These are phyloP conservation scores for Pseudoturritis turrita DNA, from an alignment of 345 rosid species.

Conservation along the genomic window DNA sequence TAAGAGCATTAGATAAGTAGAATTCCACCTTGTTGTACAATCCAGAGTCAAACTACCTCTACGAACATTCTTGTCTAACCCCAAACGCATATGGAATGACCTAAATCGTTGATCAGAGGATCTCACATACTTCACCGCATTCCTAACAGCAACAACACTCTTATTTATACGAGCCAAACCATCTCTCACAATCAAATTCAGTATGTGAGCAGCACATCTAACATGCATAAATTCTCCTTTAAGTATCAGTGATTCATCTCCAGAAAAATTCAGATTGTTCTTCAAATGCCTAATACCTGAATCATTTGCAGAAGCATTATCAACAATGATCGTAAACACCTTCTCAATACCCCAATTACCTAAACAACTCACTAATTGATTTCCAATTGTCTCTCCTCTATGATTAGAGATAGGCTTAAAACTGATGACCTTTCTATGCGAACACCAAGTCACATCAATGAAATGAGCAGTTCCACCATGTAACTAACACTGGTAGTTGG, in stretches of 20 bases:
- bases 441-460: background rate
- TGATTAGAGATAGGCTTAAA: background rate
- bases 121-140: no score
- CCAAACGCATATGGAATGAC: no score
- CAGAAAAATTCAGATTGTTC: background rate
- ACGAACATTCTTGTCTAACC: no score
- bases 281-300: background rate
- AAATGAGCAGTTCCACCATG: background rate
- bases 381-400: background rate
- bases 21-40: no score
- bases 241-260: background rate
- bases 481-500: background rate
- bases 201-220: background rate
- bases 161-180: background rate
- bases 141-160: background rate
- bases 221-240: background rate
- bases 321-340: background rate
- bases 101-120: background rate
- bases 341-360: background rate
- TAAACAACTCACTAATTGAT: background rate
- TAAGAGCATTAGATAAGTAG: no score
- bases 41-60: no score
- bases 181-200: background rate
- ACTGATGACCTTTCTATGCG: background rate
- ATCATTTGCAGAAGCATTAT: background rate